Evolutionary conservation across 2,329 filamentous ascomycete genomes (phyloP), one percentile per base, ranked within the genome.

Genomic region (Mollisiaceae sp.): DNA sequence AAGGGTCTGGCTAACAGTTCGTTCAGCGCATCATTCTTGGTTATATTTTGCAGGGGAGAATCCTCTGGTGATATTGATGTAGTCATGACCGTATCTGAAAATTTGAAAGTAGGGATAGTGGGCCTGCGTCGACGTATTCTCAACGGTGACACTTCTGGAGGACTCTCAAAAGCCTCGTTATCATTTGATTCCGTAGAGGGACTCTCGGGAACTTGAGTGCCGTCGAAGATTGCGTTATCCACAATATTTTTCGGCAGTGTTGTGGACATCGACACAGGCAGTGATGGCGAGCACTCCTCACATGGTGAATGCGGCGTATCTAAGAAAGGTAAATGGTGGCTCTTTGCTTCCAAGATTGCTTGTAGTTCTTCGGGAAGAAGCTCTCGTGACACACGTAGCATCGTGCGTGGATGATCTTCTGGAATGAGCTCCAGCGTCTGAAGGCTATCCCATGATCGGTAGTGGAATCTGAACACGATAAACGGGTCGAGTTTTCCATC

Each of bases 401-500:
- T 32, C 15, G 24, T 54, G 24, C 50, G 50, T 27, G 50, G 50
- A 35, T 54, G 24, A 27, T 63, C 24, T 14, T 62, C 18, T 14
- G 74, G 70, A 32, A 85, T 79, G 4, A 88, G 74, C 61, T 82
- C 83, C 11, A 86, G 77, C 38, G 79, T 75, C 8, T 77, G 71
- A 12, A 88, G 79, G 62, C 80, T 81, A 11, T 79, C 77, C 81
- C 80, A 82, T 8, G 82, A 84, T 36, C 85, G 81, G 68, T 88
- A 88, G 65, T 88, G 83, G 66, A 87, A 85, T 32, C 79, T 79
- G 66, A 87, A 88, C 0, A 79, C 81, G 4, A 81, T 81, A 67
- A 81, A 87, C 0, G 86, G 86, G 1, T 74, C 77, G 52, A 86
- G 81, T 62, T 79, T 83, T 0, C 83, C 74, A 63, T 88, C 86